Evolutionary conservation across 257 asterid species (phyloP).

Genomic region (Asclepias syriaca): DNA sequence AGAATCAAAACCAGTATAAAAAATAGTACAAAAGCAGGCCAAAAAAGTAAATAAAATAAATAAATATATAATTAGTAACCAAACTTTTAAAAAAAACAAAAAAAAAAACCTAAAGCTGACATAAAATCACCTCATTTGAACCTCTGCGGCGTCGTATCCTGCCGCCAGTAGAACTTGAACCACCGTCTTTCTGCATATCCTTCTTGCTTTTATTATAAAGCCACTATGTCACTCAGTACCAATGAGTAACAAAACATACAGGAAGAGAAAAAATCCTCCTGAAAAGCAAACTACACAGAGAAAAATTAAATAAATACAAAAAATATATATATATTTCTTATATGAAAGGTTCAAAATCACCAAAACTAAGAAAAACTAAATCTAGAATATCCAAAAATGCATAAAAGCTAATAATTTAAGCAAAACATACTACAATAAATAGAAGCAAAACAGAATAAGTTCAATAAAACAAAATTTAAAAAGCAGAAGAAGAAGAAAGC

Average conservation of each 20-base stretch:
- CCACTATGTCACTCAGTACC: conserved; percentile 7
- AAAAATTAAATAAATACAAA: neutral
- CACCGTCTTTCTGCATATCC: conserved; percentile 75
- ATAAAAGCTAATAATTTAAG: neutral
- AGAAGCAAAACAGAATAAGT: neutral
- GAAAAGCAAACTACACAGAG: neutral
- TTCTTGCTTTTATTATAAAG: conserved; percentile 2
- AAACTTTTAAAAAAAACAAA: neutral
- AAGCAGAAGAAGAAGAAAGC: too few species aligned
- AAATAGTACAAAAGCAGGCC: neutral
- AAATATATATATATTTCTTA: neutral
- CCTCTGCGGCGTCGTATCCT: conserved; percentile 83
- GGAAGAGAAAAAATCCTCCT: neutral
- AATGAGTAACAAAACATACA: neutral
- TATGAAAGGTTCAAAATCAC: neutral
- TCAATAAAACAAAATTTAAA: neutral
- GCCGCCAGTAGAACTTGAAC: conserved; percentile 54
- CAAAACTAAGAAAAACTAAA: neutral
- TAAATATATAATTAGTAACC: neutral
- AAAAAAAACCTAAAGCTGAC: neutral
- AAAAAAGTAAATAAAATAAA: neutral
- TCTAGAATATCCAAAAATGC: neutral
- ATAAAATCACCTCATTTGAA: conserved; percentile 71
- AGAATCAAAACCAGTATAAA: neutral
- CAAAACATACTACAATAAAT: neutral